Base-by-base conservation (phyloP, 495 filamentous ascomycete species). In the Hypoxylon trugodes region DNA sequence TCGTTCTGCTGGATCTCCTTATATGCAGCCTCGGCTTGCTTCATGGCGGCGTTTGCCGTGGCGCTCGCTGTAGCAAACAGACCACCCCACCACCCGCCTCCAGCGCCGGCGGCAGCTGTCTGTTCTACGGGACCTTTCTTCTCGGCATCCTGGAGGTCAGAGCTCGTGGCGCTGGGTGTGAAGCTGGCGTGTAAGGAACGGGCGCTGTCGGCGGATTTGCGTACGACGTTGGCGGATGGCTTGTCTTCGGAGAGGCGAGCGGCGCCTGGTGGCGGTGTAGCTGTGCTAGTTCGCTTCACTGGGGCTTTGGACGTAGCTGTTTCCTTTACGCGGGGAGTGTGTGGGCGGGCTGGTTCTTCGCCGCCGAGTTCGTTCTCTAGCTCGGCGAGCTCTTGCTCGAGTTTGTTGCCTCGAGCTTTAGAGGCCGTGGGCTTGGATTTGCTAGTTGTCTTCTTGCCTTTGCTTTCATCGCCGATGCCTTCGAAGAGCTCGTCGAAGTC, bases 1-100 rank as follows among this genome's bases (percentile, higher is more conserved):
- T 98, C 93, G 58, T 96, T 97, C 68, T 92, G 90, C 72, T 96
- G 91, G 35, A 98, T 92, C 71, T 97, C 92, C 71, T 96, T 96
- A 43, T 96, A 93, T 1, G 93, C 87, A 12, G 88, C 92, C 74
- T 98, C 92, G 25, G 96, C 95, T 71, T 93, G 91, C 82, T 96
- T 97, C 75, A 96, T 90, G 37, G 94, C 96, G 28, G 92, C 91
- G 41, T 81, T 84, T 32, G 87, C 87, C 4, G 86, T 88, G 19
- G 84, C 82, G 41, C 80, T 81, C 18, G 83, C 83, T 18, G 82
- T 84, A 43, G 79, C 78, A 65, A 94, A 87, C 18, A 97, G 66
- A 8, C 93, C 87, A 57, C 95, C 94, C 92, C 92, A 97, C 94
- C 95, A 97, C 46, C 93, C 89, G 33, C 90, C 88, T 51, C 86